These are phyloP conservation scores for Phytophthora palmivora DNA, from an alignment of 352 stramenopile species.

Conservation along the genomic window DNA sequence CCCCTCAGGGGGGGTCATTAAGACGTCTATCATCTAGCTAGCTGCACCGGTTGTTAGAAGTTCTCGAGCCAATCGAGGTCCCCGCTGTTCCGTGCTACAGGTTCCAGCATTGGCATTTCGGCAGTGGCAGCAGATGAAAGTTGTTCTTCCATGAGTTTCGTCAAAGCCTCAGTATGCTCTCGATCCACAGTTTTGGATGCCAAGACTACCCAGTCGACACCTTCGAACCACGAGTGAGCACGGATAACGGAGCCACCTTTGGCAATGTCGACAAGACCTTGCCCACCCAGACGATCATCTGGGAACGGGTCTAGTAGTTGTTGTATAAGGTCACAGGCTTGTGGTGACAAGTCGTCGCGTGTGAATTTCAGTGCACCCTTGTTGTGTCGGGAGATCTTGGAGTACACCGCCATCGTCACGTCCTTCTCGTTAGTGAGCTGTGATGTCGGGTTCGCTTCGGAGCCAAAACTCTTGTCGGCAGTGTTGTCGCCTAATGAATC, in stretches of 20 bases:
- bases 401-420: slow-evolving; percentile 87
- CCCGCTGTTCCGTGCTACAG: slow-evolving; percentile 42
- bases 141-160: slow-evolving; percentile 70
- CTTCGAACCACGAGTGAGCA: slow-evolving; percentile 82
- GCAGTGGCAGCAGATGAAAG: slow-evolving; percentile 28
- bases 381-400: slow-evolving; percentile 84
- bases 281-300: slow-evolving; percentile 69
- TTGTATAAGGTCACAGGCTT: slow-evolving; percentile 65
- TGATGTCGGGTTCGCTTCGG: slow-evolving; percentile 23
- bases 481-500: slow-evolving; percentile 7
- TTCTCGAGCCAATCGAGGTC: slow-evolving; percentile 84
- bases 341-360: slow-evolving; percentile 55
- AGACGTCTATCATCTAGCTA: slow-evolving; percentile 21
- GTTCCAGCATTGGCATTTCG: slow-evolving; percentile 72
- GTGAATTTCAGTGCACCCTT: slow-evolving; percentile 65
- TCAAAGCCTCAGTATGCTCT: slow-evolving; percentile 57
- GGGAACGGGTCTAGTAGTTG: slow-evolving; percentile 79
- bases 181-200: slow-evolving; percentile 69
- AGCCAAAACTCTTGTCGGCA: slow-evolving; percentile 60
- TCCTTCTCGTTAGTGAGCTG: slow-evolving; percentile 72
- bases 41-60: slow-evolving; percentile 50
- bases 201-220: slow-evolving; percentile 78
- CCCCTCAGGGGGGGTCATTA: slow-evolving; percentile 14
- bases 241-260: slow-evolving; percentile 84
- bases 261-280: slow-evolving; percentile 79